Evolutionary conservation across 192 early-diverging fungal genomes (phyloP).

Genomic region (Entophlyctis luteolus): DNA sequence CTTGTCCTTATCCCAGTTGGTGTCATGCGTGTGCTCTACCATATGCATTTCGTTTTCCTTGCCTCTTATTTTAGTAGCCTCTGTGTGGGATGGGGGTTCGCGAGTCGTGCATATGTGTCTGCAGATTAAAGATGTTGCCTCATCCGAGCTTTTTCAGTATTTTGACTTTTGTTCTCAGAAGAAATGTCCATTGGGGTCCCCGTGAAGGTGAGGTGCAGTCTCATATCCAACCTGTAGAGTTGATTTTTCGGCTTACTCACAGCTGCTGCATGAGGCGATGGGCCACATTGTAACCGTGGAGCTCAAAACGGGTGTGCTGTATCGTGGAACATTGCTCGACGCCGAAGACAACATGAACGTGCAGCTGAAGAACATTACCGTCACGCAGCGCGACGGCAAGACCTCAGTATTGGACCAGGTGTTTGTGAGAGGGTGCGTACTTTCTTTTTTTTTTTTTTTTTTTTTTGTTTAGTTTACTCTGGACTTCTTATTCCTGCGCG

Average conservation of each 20-base stretch:
- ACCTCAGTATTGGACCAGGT: conserved; percentile 91
- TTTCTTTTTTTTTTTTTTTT: conserved; percentile 60
- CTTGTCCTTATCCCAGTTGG: not conserved
- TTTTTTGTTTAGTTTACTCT: conserved; percentile 23
- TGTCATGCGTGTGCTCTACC: not conserved
- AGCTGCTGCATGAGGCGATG: conserved; percentile 93
- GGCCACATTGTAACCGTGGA: conserved; percentile 96
- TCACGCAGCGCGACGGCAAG: conserved; percentile 87
- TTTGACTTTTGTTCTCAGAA: not conserved
- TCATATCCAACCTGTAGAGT: no score
- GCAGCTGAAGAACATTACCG: conserved; percentile 90
- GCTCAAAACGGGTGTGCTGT: conserved; percentile 88
- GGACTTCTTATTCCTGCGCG: no score
- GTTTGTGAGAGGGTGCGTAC: conserved; percentile 75
- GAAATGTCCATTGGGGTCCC: conserved; percentile 22
- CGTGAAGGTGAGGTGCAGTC: conserved; percentile 16
- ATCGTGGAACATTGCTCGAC: conserved; percentile 91
- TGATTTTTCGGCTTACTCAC: no score
- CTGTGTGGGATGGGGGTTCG: no score
- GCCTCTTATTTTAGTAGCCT: not conserved
- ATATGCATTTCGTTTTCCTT: not conserved
- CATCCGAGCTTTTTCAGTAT: not conserved
- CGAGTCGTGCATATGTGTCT: no score
- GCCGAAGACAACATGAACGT: conserved; percentile 99
- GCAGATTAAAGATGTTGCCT: no score